Conservation (phyloP, 495 filamentous ascomycete genomes). For the Xanthoparmelia taractica region DNA sequence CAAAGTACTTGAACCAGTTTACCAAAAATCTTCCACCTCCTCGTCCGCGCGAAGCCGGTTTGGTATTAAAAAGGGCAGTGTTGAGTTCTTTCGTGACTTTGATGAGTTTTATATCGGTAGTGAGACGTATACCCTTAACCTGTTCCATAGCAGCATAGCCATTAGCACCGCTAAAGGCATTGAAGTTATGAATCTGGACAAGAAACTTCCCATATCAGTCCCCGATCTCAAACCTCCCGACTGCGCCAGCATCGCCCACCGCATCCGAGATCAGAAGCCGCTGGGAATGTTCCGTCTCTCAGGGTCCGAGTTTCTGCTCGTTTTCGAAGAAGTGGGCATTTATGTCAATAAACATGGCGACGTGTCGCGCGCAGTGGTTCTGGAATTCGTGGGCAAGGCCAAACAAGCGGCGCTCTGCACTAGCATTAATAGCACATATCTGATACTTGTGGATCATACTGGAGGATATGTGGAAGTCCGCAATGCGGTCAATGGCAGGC, state of each 20-base stretch:
- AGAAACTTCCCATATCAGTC: conserved; percentile 85
- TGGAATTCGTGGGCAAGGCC: conserved; percentile 93
- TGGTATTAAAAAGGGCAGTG: conserved; percentile 55
- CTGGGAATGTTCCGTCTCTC: conserved; percentile 95
- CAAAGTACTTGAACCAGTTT: conserved; percentile 92
- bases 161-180: conserved; percentile 89
- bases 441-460: conserved; percentile 78
- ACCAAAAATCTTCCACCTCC: conserved; percentile 53
- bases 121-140: conserved; percentile 91
- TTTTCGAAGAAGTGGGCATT: conserved; percentile 89
- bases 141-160: conserved; percentile 88
- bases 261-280: conserved; percentile 71
- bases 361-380: conserved; percentile 81
- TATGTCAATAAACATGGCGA: conserved; percentile 98
- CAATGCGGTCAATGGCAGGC: conserved; percentile 89
- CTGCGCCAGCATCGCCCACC: conserved; percentile 67
- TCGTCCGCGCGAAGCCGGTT: conserved; percentile 56
- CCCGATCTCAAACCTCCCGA: conserved; percentile 63
- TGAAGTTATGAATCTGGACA: conserved; percentile 92
- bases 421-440: conserved; percentile 50
- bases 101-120: conserved; percentile 98
- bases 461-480: conserved; percentile 88
- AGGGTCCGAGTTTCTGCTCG: conserved; percentile 87
- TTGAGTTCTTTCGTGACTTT: conserved; percentile 95
- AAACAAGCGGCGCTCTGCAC: conserved; percentile 81